phyloP scores from a whole-genome alignment of 2,329 filamentous ascomycete species.

The Xylariaceae sp. region DNA sequence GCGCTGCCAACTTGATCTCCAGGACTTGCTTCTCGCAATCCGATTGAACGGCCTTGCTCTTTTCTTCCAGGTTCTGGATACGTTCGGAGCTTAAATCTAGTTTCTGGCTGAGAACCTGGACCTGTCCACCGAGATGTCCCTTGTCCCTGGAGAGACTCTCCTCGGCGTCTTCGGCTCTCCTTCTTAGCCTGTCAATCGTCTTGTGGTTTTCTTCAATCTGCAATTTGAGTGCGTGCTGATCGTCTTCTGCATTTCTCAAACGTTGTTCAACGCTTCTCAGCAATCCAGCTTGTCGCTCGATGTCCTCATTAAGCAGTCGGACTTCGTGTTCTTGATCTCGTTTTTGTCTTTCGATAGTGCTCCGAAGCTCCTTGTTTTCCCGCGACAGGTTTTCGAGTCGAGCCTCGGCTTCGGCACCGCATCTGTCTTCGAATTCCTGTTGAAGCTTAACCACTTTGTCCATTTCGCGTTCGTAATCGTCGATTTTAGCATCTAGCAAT shows the following conservation, averaged over 20 bases:
- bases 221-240: conserved; percentile 26
- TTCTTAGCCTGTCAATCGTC: conserved; percentile 34
- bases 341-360: conserved; percentile 53
- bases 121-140: conserved; percentile 36
- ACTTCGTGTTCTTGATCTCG: conserved; percentile 48
- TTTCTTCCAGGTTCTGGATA: conserved; percentile 33
- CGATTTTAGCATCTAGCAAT: conserved; percentile 57
- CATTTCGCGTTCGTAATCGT: conserved; percentile 49
- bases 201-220: conserved; percentile 33
- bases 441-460: conserved; percentile 59
- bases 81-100: conserved; percentile 33
- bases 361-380: conserved; percentile 68
- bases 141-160: conserved; percentile 36
- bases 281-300: conserved; percentile 59
- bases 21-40: conserved; percentile 30
- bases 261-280: conserved; percentile 51
- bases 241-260: conserved; percentile 37
- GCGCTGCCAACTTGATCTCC: conserved; percentile 82
- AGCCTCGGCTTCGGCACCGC: conserved; percentile 33
- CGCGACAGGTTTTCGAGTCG: conserved; percentile 44
- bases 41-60: conserved; percentile 26
- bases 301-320: conserved; percentile 43
- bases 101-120: conserved; percentile 32
- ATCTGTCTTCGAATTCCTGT: conserved; percentile 48
- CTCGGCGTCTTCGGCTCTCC: conserved; percentile 35